phyloP scores from a whole-genome alignment of 2,329 filamentous ascomycete species.

The Zasmidium cellare region DNA sequence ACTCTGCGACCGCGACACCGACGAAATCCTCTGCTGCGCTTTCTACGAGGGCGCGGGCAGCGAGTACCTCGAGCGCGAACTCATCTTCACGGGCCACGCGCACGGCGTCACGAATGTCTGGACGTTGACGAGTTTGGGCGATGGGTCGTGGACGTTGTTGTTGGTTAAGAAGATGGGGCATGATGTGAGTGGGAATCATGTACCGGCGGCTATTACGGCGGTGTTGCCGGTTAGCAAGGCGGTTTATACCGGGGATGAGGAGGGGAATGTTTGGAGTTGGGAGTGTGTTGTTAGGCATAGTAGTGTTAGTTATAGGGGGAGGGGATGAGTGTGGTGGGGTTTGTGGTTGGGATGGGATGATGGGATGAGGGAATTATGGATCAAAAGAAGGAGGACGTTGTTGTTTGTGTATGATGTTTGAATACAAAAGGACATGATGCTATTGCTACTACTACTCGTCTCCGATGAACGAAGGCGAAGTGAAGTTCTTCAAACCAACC shows the following conservation, averaged over 20 bases:
- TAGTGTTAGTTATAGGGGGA: constrained; percentile 18
- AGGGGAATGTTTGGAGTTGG: constrained; percentile 68
- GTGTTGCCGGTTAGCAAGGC: constrained; percentile 79
- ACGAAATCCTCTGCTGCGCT: constrained; percentile 77
- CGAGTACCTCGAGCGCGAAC: constrained; percentile 84
- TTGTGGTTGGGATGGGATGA: no score
- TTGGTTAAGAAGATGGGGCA: constrained; percentile 76
- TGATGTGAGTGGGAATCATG: constrained; percentile 59
- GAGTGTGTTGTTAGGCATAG: constrained; percentile 33
- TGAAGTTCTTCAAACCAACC: no score
- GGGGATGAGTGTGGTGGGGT: neutral
- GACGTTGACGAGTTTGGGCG: constrained; percentile 54
- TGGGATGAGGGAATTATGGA: no score
- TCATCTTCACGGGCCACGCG: constrained; percentile 87
- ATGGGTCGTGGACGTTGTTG: constrained; percentile 72
- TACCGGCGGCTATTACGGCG: constrained; percentile 74
- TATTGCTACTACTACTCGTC: no score
- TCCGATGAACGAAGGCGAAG: no score
- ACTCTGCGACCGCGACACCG: constrained; percentile 65
- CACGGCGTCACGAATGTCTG: constrained; percentile 79
- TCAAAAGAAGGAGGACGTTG: neutral
- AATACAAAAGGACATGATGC: no score
- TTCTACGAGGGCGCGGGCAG: constrained; percentile 91
- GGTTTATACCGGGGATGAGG: constrained; percentile 93
- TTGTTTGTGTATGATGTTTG: no score